These are phyloP conservation scores for Larix kaempferi DNA, from an alignment of 75 land plant species.

Conservation along the genomic window DNA sequence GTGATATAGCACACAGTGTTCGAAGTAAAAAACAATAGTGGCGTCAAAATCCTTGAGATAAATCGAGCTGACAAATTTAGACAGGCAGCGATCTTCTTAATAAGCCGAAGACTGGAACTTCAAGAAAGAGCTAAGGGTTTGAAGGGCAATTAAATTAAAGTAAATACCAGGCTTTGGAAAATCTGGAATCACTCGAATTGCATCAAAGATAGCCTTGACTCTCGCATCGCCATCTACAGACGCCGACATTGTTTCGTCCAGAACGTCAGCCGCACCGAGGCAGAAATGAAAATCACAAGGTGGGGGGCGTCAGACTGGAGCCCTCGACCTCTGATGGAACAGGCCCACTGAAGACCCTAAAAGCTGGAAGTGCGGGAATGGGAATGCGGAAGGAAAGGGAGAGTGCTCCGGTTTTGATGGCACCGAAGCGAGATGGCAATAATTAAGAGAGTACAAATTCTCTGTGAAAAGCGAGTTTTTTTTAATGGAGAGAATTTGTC, in stretches of 20 bases:
- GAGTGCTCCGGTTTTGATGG: neutral
- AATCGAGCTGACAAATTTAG: neutral
- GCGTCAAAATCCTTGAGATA: neutral
- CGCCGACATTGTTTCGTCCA: slow-evolving; percentile 9
- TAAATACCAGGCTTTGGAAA: slow-evolving; percentile 39
- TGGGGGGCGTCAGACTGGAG: neutral
- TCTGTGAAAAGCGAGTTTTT: too few relatives aligned
- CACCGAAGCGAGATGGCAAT: too few relatives aligned
- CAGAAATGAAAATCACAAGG: too few relatives aligned
- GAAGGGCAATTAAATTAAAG: neutral
- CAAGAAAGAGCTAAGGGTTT: neutral
- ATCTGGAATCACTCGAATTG: slow-evolving; percentile 37
- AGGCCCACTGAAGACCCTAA: neutral
- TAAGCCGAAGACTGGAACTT: neutral
- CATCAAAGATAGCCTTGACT: slow-evolving; percentile 13
- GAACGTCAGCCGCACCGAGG: neutral
- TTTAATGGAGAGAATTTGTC: too few relatives aligned
- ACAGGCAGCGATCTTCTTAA: neutral
- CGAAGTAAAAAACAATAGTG: neutral
- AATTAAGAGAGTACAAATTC: too few relatives aligned
- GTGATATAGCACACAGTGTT: too few relatives aligned
- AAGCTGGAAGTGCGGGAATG: neutral
- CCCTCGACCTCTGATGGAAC: slow-evolving; percentile 4
- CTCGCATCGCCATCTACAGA: slow-evolving; percentile 24
- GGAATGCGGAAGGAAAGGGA: neutral